Evolutionary conservation across 2,329 filamentous ascomycete species (phyloP).

Genomic region (Trichophyton schoenleinii): DNA sequence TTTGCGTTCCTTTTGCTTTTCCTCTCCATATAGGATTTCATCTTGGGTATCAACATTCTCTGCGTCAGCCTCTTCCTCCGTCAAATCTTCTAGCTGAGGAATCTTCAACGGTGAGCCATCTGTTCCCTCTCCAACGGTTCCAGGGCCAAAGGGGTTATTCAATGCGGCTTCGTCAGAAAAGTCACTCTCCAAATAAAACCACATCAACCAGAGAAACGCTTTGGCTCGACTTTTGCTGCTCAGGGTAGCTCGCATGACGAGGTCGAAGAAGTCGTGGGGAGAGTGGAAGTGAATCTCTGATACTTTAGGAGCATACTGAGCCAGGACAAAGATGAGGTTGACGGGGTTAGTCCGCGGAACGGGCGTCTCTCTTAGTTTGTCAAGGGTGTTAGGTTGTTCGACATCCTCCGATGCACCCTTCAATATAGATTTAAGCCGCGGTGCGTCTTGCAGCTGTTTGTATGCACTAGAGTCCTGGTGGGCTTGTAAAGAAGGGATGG

Average conservation of each 20-base stretch:
- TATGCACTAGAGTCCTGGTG: conserved; percentile 91
- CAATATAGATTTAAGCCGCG: conserved; percentile 87
- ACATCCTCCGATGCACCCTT: conserved; percentile 92
- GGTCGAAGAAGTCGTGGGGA: conserved; percentile 82
- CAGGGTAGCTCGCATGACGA: conserved; percentile 80
- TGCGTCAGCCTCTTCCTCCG: conserved; percentile 37
- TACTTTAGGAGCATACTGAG: conserved; percentile 77
- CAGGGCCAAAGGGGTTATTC: conserved; percentile 74
- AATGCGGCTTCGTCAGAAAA: conserved; percentile 79
- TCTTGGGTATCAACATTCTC: conserved; percentile 40
- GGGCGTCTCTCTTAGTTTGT: conserved; percentile 58
- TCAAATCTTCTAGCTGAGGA: conserved; percentile 36
- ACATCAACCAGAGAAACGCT: conserved; percentile 95
- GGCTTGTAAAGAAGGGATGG: conserved; percentile 89
- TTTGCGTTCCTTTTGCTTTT: conserved; percentile 38
- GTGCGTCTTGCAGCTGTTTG: conserved; percentile 94
- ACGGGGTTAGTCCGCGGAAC: conserved; percentile 88
- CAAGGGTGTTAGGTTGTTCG: conserved; percentile 68
- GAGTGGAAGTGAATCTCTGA: conserved; percentile 84
- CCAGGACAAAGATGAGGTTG: conserved; percentile 90
- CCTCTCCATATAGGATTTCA: conserved; percentile 37
- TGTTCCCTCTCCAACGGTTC: conserved; percentile 31
- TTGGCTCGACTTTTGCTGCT: conserved; percentile 71
- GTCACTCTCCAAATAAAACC: conserved; percentile 96
- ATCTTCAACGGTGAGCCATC: conserved; percentile 37